Conservation (phyloP, 208 protist species). For the Pavlovales sp. region DNA sequence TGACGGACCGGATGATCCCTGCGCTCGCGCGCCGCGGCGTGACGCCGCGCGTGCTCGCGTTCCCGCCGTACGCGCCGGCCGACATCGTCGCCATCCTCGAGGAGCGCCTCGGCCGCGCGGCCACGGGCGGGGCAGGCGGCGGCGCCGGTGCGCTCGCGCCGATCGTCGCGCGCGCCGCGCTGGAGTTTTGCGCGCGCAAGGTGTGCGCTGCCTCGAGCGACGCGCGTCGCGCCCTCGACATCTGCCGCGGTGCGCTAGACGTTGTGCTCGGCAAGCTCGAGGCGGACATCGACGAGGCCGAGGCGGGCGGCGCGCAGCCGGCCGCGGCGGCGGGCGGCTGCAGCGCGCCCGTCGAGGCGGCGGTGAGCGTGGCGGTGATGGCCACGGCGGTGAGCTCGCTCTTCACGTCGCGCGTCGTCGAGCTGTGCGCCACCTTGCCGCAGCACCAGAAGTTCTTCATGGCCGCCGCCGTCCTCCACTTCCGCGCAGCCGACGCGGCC, state of each 20-base stretch:
- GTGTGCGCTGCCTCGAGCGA: slow-evolving; percentile 10
- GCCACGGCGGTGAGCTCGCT: not conserved
- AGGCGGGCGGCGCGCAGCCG: not conserved
- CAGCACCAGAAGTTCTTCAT: slow-evolving; percentile 34
- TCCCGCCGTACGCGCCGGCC: slow-evolving; percentile 10
- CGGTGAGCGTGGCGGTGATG: not conserved
- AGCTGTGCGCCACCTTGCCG: slow-evolving; percentile 6
- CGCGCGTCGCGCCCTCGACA: slow-evolving; percentile 16
- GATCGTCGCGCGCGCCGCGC: not conserved
- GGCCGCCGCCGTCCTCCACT: slow-evolving; percentile 11
- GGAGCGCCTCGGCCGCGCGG: not conserved
- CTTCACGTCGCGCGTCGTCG: not conserved
- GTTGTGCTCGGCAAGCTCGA: not conserved
- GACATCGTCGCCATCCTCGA: slow-evolving; percentile 1
- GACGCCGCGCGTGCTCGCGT: not conserved
- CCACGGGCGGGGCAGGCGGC: not conserved
- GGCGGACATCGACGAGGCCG: not conserved
- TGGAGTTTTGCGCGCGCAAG: slow-evolving; percentile 14
- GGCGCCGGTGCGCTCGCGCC: not conserved
- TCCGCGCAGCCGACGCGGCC: not conserved
- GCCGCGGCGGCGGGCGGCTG: not conserved
- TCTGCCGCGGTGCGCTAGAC: not conserved
- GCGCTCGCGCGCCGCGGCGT: not conserved
- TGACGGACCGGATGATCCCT: slow-evolving; percentile 9
- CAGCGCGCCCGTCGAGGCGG: too few species aligned